These are phyloP conservation scores for Trichopus zeylanicus DNA, from an alignment of 116 monocot species.

Conservation along the genomic window DNA sequence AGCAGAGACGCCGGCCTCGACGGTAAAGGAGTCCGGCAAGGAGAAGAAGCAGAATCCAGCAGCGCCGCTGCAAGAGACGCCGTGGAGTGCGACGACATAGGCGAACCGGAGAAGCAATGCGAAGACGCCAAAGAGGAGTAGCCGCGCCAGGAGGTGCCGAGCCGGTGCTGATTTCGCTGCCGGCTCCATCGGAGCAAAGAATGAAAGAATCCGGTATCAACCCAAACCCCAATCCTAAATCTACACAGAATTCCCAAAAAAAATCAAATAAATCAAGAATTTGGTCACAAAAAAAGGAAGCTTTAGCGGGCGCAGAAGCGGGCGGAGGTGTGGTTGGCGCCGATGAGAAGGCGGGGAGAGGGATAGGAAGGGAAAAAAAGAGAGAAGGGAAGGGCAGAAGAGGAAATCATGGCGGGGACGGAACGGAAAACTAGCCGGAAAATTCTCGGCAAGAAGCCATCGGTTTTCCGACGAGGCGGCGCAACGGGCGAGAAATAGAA, in stretches of 20 bases:
- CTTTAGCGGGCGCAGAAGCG: constrained; percentile 80
- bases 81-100: constrained; percentile 51
- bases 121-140: constrained; percentile 42
- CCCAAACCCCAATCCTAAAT: background rate
- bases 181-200: constrained; percentile 37
- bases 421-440: background rate
- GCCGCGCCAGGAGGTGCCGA: constrained; percentile 25
- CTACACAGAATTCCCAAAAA: too few species aligned
- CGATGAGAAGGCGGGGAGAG: constrained; percentile 45
- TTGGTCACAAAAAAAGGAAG: too few species aligned
- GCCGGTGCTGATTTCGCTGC: constrained; percentile 22
- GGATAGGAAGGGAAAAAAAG: constrained; percentile 24
- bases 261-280: too few species aligned
- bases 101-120: constrained; percentile 47
- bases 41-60: constrained; percentile 77
- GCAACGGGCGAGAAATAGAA: too few species aligned
- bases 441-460: background rate
- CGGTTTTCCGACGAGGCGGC: background rate
- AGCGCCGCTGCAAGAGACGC: constrained; percentile 32
- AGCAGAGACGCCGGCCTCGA: constrained; percentile 13
- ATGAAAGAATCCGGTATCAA: background rate
- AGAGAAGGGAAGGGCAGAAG: background rate
- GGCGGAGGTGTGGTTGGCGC: constrained; percentile 95
- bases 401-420: background rate
- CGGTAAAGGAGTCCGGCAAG: constrained; percentile 10